Percentiles rank a stretch among this genome's conserved stretches.
These are phyloP conservation scores for Aspergillus egyptiacus DNA, from an alignment of 495 filamentous ascomycete genomes.

Conservation along the genomic window DNA sequence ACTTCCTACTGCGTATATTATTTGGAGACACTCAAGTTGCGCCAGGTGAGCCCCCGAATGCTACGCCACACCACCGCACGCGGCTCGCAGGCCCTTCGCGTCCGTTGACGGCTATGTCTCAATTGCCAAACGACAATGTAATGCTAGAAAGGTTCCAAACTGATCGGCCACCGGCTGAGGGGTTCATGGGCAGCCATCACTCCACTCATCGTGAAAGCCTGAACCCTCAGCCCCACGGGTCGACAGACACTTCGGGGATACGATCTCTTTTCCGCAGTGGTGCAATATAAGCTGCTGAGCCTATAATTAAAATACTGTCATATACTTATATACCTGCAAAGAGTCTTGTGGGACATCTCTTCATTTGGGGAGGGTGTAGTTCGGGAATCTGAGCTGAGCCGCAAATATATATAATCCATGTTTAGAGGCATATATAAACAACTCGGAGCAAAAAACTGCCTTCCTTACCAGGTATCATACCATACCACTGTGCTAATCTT, in stretches of 20 bases:
- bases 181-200: neutral
- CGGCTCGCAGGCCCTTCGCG: slow-evolving; percentile 14
- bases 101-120: slow-evolving; percentile 16
- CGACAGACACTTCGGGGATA: slow-evolving; percentile 7
- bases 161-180: neutral
- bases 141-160: slow-evolving; percentile 17
- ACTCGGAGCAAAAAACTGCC: too few species aligned
- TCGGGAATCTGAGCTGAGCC: too few species aligned
- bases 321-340: neutral
- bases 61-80: slow-evolving; percentile 22
- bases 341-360: too few species aligned
- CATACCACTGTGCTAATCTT: too few species aligned
- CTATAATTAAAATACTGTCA: neutral
- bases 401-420: too few species aligned
- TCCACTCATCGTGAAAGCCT: slow-evolving; percentile 1
- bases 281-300: neutral
- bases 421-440: too few species aligned
- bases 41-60: slow-evolving; percentile 13
- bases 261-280: slow-evolving; percentile 16
- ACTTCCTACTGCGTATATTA: neutral
- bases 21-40: neutral
- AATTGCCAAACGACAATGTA: slow-evolving; percentile 14
- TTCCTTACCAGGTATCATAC: too few species aligned
- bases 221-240: neutral
- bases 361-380: too few species aligned